phyloP scores from a whole-genome alignment of 352 stramenopile species.

The Lagenidium giganteum region DNA sequence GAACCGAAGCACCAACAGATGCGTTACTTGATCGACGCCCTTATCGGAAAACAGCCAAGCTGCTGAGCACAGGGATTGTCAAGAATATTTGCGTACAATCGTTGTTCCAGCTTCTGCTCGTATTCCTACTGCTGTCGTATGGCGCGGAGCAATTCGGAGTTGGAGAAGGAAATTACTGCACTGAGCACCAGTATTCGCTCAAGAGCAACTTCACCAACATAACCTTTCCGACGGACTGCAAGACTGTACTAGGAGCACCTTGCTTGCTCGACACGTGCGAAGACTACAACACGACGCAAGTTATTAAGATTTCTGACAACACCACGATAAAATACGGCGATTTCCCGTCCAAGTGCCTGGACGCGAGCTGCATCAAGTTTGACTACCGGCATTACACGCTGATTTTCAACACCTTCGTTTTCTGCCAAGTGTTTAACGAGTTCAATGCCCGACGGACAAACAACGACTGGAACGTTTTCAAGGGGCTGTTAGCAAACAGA shows the following conservation, averaged over 20 bases:
- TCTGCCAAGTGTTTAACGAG: constrained; percentile 93
- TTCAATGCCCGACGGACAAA: constrained; percentile 87
- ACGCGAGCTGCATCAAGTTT: constrained; percentile 41
- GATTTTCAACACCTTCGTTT: constrained; percentile 99
- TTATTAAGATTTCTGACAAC: constrained; percentile 14
- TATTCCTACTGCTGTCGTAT: constrained; percentile 77
- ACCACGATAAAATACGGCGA: too few species aligned
- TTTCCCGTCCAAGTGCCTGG: constrained; percentile 46
- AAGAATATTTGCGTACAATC: constrained; percentile 77
- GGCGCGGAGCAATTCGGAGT: constrained; percentile 55
- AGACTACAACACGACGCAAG: constrained; percentile 42
- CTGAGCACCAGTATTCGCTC: constrained; percentile 29
- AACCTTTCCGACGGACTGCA: constrained; percentile 22
- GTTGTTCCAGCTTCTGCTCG: constrained; percentile 71
- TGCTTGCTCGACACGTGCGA: constrained; percentile 42
- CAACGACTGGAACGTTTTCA: constrained; percentile 96
- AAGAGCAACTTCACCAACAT: constrained; percentile 59
- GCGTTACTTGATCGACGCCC: constrained; percentile 55
- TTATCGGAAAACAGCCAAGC: constrained; percentile 59
- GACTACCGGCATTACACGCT: constrained; percentile 94
- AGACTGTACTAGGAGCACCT: constrained; percentile 39
- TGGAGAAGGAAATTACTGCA: constrained; percentile 55
- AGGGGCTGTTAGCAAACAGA: constrained; percentile 84
- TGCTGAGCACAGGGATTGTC: constrained; percentile 58
- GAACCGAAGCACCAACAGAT: constrained; percentile 64